These are phyloP conservation scores for Gentiana macrophylla DNA, from an alignment of 257 asterid genomes.

Conservation along the genomic window DNA sequence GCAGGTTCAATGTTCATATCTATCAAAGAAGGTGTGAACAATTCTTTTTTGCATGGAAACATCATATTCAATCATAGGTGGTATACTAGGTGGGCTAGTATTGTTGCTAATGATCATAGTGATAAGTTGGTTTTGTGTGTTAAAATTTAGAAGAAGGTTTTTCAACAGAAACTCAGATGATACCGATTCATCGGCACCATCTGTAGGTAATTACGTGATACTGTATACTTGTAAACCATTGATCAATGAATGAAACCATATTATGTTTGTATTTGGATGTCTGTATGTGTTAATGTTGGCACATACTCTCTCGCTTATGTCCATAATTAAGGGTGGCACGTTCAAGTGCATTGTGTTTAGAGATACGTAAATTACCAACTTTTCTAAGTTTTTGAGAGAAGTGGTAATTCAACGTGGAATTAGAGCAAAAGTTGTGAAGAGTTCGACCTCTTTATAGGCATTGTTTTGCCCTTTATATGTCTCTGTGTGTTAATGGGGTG, in stretches of 20 bases:
- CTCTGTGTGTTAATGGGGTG: too few relatives aligned
- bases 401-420: too few relatives aligned
- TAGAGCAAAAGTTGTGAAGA: too few relatives aligned
- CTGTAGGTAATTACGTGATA: constrained; percentile 37
- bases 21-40: constrained; percentile 9
- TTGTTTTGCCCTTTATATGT: too few relatives aligned
- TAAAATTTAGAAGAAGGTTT: constrained; percentile 12
- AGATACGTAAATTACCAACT: neutral
- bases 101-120: constrained; percentile 24
- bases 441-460: too few relatives aligned
- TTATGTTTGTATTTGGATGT: too few relatives aligned
- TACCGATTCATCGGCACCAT: constrained; percentile 57
- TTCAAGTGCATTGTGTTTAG: too few relatives aligned
- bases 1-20: constrained; percentile 30
- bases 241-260: neutral
- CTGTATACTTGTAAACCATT: too few relatives aligned
- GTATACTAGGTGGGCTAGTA: constrained; percentile 32
- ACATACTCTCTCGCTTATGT: too few relatives aligned
- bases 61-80: constrained; percentile 47
- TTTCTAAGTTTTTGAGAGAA: neutral
- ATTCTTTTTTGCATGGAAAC: constrained; percentile 28
- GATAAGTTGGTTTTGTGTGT: constrained; percentile 21
- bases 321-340: too few relatives aligned
- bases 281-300: too few relatives aligned
- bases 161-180: constrained; percentile 46